Conservation (phyloP, 2,329 filamentous ascomycete genomes). For the Aspergillus alliaceus region DNA sequence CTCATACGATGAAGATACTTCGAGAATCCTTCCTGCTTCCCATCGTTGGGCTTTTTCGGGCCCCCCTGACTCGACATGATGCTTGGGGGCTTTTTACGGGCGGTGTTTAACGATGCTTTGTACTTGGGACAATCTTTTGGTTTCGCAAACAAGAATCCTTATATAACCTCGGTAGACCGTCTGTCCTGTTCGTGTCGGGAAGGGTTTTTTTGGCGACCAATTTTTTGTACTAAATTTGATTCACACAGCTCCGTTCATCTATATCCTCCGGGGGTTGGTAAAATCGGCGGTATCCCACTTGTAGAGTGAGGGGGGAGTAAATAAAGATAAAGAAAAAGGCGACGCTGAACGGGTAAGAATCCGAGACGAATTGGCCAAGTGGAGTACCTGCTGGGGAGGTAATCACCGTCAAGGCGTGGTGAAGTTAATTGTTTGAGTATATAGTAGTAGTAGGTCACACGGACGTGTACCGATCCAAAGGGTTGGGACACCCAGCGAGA, state of each 20-base stretch:
- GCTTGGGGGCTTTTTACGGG: neutral
- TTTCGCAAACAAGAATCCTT: neutral
- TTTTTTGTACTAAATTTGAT: neutral
- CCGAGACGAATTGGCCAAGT: neutral
- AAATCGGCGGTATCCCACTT: neutral
- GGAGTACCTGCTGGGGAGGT: neutral
- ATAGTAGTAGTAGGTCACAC: slow-evolving; percentile 13
- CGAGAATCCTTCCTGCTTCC: slow-evolving; percentile 35
- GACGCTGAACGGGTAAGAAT: neutral
- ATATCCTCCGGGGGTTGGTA: neutral
- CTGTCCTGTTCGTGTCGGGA: neutral
- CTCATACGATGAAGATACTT: slow-evolving; percentile 43
- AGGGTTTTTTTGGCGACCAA: too few relatives aligned
- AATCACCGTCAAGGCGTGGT: neutral
- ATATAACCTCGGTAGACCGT: neutral
- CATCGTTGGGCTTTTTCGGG: slow-evolving; percentile 18
- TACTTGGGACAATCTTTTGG: neutral
- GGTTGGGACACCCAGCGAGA: slow-evolving; percentile 25
- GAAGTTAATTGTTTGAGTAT: slow-evolving; percentile 8
- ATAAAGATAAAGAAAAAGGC: neutral
- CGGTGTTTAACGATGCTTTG: neutral
- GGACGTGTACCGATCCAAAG: slow-evolving; percentile 22
- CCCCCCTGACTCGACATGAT: slow-evolving; percentile 26
- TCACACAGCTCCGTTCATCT: neutral
- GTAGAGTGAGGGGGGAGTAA: neutral